Evolutionary conservation across 352 stramenopile species (phyloP).

Genomic region (Paralagenidium karlingii): DNA sequence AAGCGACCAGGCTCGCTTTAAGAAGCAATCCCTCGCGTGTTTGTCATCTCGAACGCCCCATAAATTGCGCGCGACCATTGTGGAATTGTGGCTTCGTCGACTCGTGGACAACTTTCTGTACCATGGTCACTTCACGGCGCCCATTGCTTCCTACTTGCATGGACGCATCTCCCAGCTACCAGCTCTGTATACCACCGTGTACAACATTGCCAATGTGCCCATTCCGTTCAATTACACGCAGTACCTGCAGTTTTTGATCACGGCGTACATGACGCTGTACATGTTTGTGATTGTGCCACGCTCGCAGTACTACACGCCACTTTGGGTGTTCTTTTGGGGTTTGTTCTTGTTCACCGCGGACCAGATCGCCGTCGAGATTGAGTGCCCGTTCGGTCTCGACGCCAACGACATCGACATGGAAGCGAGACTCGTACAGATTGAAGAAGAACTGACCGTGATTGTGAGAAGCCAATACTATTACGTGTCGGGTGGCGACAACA

Average conservation of each 20-base stretch:
- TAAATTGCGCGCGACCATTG: constrained; percentile 61
- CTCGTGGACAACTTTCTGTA: constrained; percentile 52
- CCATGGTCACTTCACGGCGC: constrained; percentile 35
- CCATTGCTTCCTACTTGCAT: constrained; percentile 46
- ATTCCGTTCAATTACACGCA: constrained; percentile 84
- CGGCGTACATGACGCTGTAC: constrained; percentile 69
- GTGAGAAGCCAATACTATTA: constrained; percentile 77
- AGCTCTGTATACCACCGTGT: constrained; percentile 66
- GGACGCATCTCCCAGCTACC: constrained; percentile 52
- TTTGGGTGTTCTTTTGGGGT: constrained; percentile 74
- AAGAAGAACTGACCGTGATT: constrained; percentile 69
- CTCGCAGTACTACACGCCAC: constrained; percentile 53
- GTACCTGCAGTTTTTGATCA: constrained; percentile 57
- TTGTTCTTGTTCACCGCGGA: constrained; percentile 75
- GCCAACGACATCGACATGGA: constrained; percentile 77
- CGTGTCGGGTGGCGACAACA: constrained; percentile 43
- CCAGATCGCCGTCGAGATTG: constrained; percentile 74
- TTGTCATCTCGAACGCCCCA: constrained; percentile 47
- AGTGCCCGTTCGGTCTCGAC: constrained; percentile 68
- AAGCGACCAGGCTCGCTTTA: too few species aligned
- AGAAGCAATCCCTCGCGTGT: constrained; percentile 42
- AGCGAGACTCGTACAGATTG: constrained; percentile 52
- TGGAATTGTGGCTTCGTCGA: constrained; percentile 68
- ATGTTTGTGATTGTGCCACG: constrained; percentile 72
- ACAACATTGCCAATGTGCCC: constrained; percentile 74